Evolutionary conservation across 169 alveolate genomes (phyloP).

Genomic region (Cryptosporidium felis): DNA sequence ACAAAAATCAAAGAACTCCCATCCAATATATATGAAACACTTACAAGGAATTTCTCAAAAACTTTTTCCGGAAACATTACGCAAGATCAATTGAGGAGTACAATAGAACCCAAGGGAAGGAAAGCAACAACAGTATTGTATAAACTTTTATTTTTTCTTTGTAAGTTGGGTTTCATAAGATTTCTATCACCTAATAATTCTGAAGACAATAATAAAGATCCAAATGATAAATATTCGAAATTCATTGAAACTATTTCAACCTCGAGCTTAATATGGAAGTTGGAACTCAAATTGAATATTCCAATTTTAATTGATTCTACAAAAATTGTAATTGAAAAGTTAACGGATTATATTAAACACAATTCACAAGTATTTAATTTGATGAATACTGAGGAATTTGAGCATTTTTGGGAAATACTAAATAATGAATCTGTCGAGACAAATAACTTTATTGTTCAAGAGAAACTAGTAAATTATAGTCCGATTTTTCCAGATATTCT

Average conservation of each 20-base stretch:
- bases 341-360: constrained; percentile 19
- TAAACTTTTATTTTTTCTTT: neutral
- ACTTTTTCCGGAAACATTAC: neutral
- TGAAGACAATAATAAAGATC: no score
- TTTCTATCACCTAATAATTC: neutral
- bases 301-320: constrained; percentile 6
- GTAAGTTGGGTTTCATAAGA: constrained; percentile 15
- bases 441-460: neutral
- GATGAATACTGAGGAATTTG: neutral
- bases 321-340: neutral
- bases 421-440: constrained; percentile 14
- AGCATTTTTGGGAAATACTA: constrained; percentile 15
- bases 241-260: constrained; percentile 16
- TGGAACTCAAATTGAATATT: neutral
- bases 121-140: constrained; percentile 9
- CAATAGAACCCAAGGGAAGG: constrained; percentile 8
- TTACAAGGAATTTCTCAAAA: constrained; percentile 9
- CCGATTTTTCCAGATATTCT: constrained; percentile 18
- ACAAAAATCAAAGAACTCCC: constrained; percentile 43
- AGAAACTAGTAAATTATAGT: neutral
- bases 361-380: neutral
- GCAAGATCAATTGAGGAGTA: neutral
- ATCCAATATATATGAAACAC: constrained; percentile 21
- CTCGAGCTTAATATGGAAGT: constrained; percentile 11
- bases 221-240: neutral